These are phyloP conservation scores for Pseudogymnoascus sp. DNA, from an alignment of 2,329 filamentous ascomycete genomes.

Conservation along the genomic window DNA sequence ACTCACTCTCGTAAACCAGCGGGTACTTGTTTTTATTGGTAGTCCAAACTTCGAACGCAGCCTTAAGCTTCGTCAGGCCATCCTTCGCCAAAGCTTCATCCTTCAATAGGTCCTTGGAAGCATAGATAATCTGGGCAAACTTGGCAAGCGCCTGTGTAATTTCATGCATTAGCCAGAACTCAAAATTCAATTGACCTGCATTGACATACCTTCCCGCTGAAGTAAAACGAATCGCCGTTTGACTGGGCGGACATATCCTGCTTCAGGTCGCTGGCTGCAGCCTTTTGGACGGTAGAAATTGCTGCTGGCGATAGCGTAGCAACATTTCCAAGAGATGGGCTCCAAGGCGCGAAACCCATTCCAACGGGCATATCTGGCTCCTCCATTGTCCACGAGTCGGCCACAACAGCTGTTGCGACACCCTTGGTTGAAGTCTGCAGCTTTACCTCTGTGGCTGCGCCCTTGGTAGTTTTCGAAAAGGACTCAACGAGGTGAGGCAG, in stretches of 20 bases:
- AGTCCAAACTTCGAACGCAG: conserved; percentile 57
- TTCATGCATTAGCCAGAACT: conserved; percentile 22
- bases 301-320: conserved; percentile 45
- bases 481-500: conserved; percentile 78
- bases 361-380: conserved; percentile 64
- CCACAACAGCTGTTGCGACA: conserved; percentile 61
- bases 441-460: conserved; percentile 44
- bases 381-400: conserved; percentile 67
- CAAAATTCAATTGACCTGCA: conserved; percentile 21
- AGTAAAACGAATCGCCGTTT: conserved; percentile 84
- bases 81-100: conserved; percentile 49
- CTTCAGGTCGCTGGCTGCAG: conserved; percentile 64
- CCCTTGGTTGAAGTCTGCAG: conserved; percentile 84
- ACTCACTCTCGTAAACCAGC: conserved; percentile 55
- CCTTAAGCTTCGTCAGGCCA: conserved; percentile 56
- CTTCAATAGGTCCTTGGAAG: conserved; percentile 54
- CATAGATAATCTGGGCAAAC: conserved; percentile 62
- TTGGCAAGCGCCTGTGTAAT: conserved; percentile 57
- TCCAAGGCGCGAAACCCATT: conserved; percentile 77
- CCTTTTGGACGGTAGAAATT: conserved; percentile 49
- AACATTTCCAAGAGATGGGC: conserved; percentile 41
- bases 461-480: conserved; percentile 52
- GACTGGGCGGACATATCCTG: conserved; percentile 68
- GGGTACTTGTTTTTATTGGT: conserved; percentile 61
- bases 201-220: conserved; percentile 66